phyloP scores from a whole-genome alignment of 371 early-diverging fungal genomes.

The Chytridium lagenaria region DNA sequence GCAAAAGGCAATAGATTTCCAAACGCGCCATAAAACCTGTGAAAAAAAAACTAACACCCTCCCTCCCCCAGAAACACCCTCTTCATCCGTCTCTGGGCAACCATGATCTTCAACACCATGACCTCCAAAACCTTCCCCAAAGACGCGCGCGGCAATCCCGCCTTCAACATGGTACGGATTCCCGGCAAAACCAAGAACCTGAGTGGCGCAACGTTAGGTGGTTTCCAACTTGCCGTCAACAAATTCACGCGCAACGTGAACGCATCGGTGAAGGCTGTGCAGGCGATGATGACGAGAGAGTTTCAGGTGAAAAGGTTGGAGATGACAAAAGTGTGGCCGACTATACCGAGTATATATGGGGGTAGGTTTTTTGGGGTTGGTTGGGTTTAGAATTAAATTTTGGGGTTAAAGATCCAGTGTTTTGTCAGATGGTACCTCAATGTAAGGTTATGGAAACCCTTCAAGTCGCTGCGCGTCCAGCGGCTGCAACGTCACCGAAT shows the following conservation, averaged over 20 bases:
- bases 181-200: constrained; percentile 23
- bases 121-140: background rate
- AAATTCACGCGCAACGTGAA: constrained; percentile 20
- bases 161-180: constrained; percentile 13
- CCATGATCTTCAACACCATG: constrained; percentile 3
- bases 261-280: constrained; percentile 20
- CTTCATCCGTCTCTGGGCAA: constrained; percentile 35
- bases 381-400: background rate
- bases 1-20: too few relatives aligned
- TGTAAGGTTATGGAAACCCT: constrained; percentile 22
- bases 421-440: constrained; percentile 23
- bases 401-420: constrained; percentile 27
- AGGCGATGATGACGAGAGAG: constrained; percentile 20
- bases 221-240: constrained; percentile 33
- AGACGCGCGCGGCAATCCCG: background rate
- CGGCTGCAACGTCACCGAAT: constrained; percentile 12
- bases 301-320: constrained; percentile 27
- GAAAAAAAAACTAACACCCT: too few relatives aligned
- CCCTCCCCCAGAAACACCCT: constrained; percentile 16
- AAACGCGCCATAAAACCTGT: too few relatives aligned
- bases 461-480: constrained; percentile 28
- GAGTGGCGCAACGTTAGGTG: constrained; percentile 27
- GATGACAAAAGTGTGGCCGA: constrained; percentile 23
- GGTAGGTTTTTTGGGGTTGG: constrained; percentile 28
- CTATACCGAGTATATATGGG: constrained; percentile 25